These are phyloP conservation scores for Chamaecyparis obtusa DNA, from an alignment of 75 land plant genomes.

Conservation along the genomic window DNA sequence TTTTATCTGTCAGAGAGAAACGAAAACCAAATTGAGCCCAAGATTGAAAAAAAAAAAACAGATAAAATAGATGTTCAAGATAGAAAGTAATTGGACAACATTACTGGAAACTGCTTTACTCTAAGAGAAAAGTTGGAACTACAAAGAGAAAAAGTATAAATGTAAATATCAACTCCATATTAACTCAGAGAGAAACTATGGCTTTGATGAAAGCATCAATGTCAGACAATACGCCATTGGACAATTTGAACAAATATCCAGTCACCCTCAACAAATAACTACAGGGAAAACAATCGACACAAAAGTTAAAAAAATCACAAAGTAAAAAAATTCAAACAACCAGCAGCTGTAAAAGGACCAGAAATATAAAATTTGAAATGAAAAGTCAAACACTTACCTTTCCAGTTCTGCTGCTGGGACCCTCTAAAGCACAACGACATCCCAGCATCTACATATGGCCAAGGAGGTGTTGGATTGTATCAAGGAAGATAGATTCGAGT, in stretches of 20 bases:
- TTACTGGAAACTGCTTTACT: background rate
- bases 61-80: background rate
- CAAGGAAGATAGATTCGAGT: too few relatives aligned
- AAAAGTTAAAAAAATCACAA: background rate
- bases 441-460: too few relatives aligned
- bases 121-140: background rate
- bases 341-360: background rate
- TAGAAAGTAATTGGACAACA: background rate
- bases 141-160: background rate
- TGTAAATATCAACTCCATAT: background rate
- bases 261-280: background rate
- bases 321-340: background rate
- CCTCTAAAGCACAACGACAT: too few relatives aligned
- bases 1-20: constrained; percentile 65
- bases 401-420: too few relatives aligned
- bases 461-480: too few relatives aligned
- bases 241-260: background rate
- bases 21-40: background rate
- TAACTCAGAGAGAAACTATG: background rate
- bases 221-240: background rate
- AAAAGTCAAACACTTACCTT: too few relatives aligned
- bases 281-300: too few relatives aligned
- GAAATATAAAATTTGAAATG: too few relatives aligned
- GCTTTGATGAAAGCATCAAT: background rate
- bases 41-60: background rate